Conservation (phyloP, 208 protist species). For the Tritrichomonas musculus region DNA sequence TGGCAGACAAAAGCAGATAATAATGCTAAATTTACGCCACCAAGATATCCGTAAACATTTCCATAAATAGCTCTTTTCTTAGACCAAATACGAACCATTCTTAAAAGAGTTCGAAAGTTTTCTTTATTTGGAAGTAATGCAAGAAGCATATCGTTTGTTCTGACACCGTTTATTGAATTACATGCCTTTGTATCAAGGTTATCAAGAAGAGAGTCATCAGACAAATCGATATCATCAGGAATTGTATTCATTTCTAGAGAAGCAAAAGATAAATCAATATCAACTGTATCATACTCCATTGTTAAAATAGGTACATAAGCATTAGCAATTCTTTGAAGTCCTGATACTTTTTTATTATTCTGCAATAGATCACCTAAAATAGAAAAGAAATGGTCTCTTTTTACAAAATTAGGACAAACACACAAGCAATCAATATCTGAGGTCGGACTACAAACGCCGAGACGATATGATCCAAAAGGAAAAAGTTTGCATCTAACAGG, state of each 20-base stretch:
- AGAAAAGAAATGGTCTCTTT: not conserved
- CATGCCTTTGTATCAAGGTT: not conserved
- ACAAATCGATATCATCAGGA: constrained; percentile 20
- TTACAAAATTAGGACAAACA: not conserved
- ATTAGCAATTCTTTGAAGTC: not conserved
- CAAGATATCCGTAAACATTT: constrained; percentile 30
- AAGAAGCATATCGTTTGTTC: constrained; percentile 7
- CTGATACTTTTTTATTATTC: not conserved
- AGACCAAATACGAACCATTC: not conserved
- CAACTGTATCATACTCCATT: not conserved
- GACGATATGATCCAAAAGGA: not conserved
- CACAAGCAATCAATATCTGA: not conserved
- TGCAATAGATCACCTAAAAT: not conserved
- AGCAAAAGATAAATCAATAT: constrained; percentile 31
- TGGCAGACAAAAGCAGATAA: not conserved
- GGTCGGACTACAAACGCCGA: not conserved
- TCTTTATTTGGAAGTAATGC: not conserved
- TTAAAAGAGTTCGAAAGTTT: not conserved
- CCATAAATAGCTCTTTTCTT: not conserved
- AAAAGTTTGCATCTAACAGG: not conserved
- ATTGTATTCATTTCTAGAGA: not conserved
- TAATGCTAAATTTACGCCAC: not conserved
- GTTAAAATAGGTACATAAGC: constrained; percentile 25
- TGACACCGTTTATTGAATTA: not conserved
- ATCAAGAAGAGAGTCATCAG: not conserved